A percentile compares a stretch with the other conserved stretches of the same genome.
Evolutionary conservation across 805 yeast species (phyloP).

Genomic region (Zygoascus biomembranicola): DNA sequence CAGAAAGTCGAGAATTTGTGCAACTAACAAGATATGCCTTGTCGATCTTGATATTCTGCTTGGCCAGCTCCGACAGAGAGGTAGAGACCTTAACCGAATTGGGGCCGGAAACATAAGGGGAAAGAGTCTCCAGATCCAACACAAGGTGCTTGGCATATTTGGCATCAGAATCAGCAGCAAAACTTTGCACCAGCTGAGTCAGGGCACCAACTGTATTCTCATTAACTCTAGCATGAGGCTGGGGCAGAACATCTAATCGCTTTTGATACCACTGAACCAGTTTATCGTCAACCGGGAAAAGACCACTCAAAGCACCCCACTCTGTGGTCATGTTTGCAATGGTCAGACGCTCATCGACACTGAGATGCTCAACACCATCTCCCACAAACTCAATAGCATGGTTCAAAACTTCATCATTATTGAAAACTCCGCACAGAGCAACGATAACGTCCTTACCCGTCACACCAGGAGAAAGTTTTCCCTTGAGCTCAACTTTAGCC

Average conservation of each 20-base stretch:
- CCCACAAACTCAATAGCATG: conserved; percentile 94
- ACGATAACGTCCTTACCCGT: conserved; percentile 97
- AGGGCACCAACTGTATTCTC: conserved; percentile 47
- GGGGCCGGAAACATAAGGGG: conserved; percentile 93
- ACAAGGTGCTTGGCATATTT: conserved; percentile 80
- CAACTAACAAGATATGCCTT: conserved; percentile 98
- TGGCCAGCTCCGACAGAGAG: conserved; percentile 65
- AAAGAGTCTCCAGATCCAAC: conserved; percentile 68
- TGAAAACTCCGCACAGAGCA: conserved; percentile 86
- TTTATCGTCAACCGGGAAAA: conserved; percentile 89
- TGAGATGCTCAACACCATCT: conserved; percentile 57
- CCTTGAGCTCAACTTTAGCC: conserved; percentile 82
- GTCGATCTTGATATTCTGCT: conserved; percentile 66
- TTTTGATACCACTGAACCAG: conserved; percentile 70
- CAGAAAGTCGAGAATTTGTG: conserved; percentile 90
- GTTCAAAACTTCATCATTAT: conserved; percentile 84
- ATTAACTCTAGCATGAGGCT: conserved; percentile 80
- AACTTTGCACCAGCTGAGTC: conserved; percentile 25
- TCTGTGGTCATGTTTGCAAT: conserved; percentile 97
- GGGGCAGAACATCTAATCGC: conserved; percentile 49
- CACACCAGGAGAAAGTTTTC: conserved; percentile 74
- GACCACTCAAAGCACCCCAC: conserved; percentile 97
- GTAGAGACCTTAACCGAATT: conserved; percentile 90
- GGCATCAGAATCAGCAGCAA: conserved; percentile 64
- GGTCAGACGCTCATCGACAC: conserved; percentile 80